Conservation (phyloP, 768 basidiomycete species). For the Lyophyllum atratum region DNA sequence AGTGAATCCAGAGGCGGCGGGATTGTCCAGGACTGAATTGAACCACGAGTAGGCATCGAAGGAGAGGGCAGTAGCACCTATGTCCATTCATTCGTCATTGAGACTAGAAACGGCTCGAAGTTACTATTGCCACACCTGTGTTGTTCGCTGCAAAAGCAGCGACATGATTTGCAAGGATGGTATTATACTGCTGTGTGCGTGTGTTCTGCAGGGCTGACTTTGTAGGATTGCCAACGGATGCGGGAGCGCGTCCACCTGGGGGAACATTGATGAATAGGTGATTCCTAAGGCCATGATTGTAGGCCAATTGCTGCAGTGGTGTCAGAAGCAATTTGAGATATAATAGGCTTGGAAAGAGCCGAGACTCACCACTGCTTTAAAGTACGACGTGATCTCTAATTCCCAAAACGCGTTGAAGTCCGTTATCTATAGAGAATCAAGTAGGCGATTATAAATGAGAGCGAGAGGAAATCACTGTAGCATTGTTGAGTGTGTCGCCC, state of each 20-base stretch:
- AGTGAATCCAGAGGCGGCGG: slow-evolving; percentile 43
- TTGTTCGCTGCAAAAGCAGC: slow-evolving; percentile 36
- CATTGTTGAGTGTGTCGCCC: slow-evolving; percentile 47
- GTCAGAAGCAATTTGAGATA: slow-evolving; percentile 13
- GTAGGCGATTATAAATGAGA: background rate
- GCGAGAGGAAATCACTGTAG: slow-evolving; percentile 25
- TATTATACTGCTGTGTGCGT: slow-evolving; percentile 44
- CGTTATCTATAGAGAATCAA: slow-evolving; percentile 35
- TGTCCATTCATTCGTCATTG: background rate
- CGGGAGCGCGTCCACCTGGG: slow-evolving; percentile 51
- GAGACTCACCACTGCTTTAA: slow-evolving; percentile 46
- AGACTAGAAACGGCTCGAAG: background rate
- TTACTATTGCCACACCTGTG: slow-evolving; percentile 22
- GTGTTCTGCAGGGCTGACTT: slow-evolving; percentile 36
- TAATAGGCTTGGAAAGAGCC: background rate
- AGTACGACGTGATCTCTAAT: slow-evolving; percentile 49
- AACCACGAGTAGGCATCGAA: slow-evolving; percentile 58
- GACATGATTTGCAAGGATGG: slow-evolving; percentile 36
- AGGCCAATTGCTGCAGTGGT: slow-evolving; percentile 37
- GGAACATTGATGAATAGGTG: slow-evolving; percentile 62
- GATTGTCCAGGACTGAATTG: slow-evolving; percentile 43
- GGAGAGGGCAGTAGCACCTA: slow-evolving; percentile 40
- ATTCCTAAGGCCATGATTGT: slow-evolving; percentile 39
- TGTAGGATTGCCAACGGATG: slow-evolving; percentile 32
- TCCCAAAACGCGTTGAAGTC: slow-evolving; percentile 53